Conservation (phyloP, 805 yeast species). For the Nakazawaea molendinolei region DNA sequence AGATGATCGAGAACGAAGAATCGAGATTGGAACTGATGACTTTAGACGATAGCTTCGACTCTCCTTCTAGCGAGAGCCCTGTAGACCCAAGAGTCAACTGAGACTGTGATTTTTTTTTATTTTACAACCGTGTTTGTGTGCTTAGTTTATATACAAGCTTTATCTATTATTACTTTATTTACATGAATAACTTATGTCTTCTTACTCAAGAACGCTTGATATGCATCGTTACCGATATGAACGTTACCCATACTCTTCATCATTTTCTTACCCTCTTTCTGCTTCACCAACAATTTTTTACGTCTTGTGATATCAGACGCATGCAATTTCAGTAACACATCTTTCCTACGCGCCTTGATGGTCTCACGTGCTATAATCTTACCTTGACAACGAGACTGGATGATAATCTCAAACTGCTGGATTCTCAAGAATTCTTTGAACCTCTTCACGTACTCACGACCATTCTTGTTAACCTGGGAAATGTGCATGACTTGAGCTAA, state of each 20-base stretch:
- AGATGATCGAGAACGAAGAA: conserved; percentile 15
- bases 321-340: conserved; percentile 88
- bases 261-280: conserved; percentile 88
- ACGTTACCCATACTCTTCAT: conserved; percentile 78
- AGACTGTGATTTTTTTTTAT: not conserved
- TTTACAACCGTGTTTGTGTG: not conserved
- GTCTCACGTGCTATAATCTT: conserved; percentile 88
- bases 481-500: conserved; percentile 85
- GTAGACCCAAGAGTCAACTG: conserved; percentile 5
- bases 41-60: conserved; percentile 11
- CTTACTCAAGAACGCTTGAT: conserved; percentile 68
- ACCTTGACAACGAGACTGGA: conserved; percentile 81
- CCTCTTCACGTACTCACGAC: conserved; percentile 75
- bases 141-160: not conserved
- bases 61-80: conserved; percentile 5
- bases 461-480: conserved; percentile 65
- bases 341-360: conserved; percentile 87
- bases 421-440: conserved; percentile 74
- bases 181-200: conserved; percentile 4
- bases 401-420: conserved; percentile 87
- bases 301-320: conserved; percentile 90
- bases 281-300: conserved; percentile 79
- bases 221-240: conserved; percentile 75
- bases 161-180: no score
- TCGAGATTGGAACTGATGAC: conserved; percentile 10